These are phyloP conservation scores for Ocimum tenuiflorum DNA, from an alignment of 257 asterid genomes.

Conservation along the genomic window DNA sequence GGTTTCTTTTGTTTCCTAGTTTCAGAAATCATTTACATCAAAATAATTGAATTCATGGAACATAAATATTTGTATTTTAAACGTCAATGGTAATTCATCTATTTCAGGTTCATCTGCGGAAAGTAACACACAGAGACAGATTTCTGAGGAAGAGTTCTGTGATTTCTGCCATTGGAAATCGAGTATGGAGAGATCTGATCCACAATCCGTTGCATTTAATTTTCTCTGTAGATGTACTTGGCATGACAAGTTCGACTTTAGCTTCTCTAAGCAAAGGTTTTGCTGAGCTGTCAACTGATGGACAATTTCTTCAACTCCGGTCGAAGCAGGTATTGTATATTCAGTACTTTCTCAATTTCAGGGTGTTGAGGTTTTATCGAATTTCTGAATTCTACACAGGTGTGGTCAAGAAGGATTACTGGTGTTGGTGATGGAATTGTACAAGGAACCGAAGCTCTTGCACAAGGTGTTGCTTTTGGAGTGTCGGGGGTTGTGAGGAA, in stretches of 20 bases:
- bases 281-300: conserved; percentile 98
- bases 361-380: conserved; percentile 13
- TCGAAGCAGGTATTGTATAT: conserved; percentile 67
- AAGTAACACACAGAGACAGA: conserved; percentile 76
- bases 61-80: conserved; percentile 1
- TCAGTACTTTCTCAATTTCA: conserved; percentile 12
- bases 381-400: conserved; percentile 34
- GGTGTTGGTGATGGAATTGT: conserved; percentile 97
- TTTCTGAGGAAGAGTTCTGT: conserved; percentile 87
- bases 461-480: conserved; percentile 97
- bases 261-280: conserved; percentile 98
- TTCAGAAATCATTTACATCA: no score
- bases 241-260: conserved; percentile 95
- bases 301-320: conserved; percentile 89
- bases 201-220: conserved; percentile 91
- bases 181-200: conserved; percentile 91
- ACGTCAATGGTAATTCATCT: conserved; percentile 14
- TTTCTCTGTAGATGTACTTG: conserved; percentile 90
- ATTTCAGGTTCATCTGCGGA: conserved; percentile 79
- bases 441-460: conserved; percentile 98
- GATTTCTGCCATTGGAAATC: conserved; percentile 61
- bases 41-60: background rate
- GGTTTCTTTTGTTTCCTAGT: no score
- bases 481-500: conserved; percentile 88
- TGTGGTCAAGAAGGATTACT: conserved; percentile 90